A percentile compares a stretch with the other conserved stretches of the same genome.
These are phyloP conservation scores for Penicilliopsis zonata DNA, from an alignment of 495 filamentous ascomycete species.

Conservation along the genomic window DNA sequence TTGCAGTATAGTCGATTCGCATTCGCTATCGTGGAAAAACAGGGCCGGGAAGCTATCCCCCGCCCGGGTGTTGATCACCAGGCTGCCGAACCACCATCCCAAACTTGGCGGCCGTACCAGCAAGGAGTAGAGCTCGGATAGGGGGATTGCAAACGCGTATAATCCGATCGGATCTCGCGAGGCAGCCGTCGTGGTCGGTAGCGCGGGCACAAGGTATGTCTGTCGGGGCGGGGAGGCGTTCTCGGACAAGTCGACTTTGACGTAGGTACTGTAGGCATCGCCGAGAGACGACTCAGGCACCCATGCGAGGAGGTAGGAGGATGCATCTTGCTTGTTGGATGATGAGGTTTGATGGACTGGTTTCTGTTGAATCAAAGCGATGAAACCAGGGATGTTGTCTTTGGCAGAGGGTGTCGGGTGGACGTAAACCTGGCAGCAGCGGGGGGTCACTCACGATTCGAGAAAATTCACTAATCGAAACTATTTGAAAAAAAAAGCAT, in stretches of 20 bases:
- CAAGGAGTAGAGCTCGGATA: constrained; percentile 80
- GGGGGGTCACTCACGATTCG: constrained; percentile 1
- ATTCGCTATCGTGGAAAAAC: constrained; percentile 96
- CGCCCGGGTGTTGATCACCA: constrained; percentile 81
- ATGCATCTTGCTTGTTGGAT: constrained; percentile 33
- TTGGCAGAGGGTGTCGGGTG: constrained; percentile 87
- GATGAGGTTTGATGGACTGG: constrained; percentile 12
- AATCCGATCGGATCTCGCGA: constrained; percentile 60
- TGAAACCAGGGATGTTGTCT: constrained; percentile 95
- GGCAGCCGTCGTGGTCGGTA: constrained; percentile 64
- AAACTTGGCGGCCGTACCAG: constrained; percentile 84
- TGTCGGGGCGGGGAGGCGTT: constrained; percentile 69
- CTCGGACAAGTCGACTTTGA: constrained; percentile 86
- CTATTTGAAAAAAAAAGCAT: constrained; percentile 6
- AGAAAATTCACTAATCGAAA: background rate
- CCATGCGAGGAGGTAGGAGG: constrained; percentile 84
- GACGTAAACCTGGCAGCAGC: constrained; percentile 66
- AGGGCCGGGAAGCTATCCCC: constrained; percentile 90
- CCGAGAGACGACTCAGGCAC: constrained; percentile 83
- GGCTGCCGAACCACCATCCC: constrained; percentile 95
- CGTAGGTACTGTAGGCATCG: constrained; percentile 76
- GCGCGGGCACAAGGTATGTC: constrained; percentile 82
- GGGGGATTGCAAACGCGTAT: constrained; percentile 87
- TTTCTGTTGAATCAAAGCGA: constrained; percentile 91
- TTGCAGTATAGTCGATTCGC: constrained; percentile 87